Evolutionary conservation across 257 asterid genomes (phyloP), one percentile per base, ranked within the genome.

Genomic region (Solanum megistacrolobum): DNA sequence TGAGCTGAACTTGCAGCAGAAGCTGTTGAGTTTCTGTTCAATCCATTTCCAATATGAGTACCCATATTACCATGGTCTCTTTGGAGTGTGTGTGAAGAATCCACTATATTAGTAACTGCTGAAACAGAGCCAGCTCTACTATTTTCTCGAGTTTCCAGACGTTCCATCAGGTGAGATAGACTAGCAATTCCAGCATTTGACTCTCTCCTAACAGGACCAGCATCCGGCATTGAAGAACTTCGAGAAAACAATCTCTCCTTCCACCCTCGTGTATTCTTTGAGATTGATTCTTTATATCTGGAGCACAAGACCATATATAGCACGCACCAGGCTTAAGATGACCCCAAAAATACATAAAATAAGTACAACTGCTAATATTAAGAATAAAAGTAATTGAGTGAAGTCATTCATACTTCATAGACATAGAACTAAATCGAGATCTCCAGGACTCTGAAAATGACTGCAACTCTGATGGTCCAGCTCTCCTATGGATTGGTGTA

Each of bases 131-230:
- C 89, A 76, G 87, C 60, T 86, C 88, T 89, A 88, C 88, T 88
- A 85, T 86, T 89, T 83, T 94, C 98, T 91, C 92, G 91, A 75
- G 94, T 89, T 88, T 95, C 98, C 83, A 96, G 98, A 89, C 91
- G 96, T 87, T 94, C 98, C 98, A 96, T 95, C 96, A 96, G 92
- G 90, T 95, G 94, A 72, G 99, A 92, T 31, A 96, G 96, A 87
- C 96, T 91, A 65, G 98, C 97, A 81, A 94, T 92, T 85, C 98
- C 99, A 71, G 94, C 94, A 91, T 92, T 94, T 23, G 93, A 93
- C 93, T 94, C 98, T 89, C 93, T 94, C 93, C 92, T 91, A 60
- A 90, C 98, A 81, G 94, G 91, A 83, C 98, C 93, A 69, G 94
- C 93, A 86, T 95, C 98, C 58, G 96, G 91, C 95, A 95, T 91